These are phyloP conservation scores for Neofusicoccum laricinum DNA, from an alignment of 2,329 filamentous ascomycete species.

Conservation along the genomic window DNA sequence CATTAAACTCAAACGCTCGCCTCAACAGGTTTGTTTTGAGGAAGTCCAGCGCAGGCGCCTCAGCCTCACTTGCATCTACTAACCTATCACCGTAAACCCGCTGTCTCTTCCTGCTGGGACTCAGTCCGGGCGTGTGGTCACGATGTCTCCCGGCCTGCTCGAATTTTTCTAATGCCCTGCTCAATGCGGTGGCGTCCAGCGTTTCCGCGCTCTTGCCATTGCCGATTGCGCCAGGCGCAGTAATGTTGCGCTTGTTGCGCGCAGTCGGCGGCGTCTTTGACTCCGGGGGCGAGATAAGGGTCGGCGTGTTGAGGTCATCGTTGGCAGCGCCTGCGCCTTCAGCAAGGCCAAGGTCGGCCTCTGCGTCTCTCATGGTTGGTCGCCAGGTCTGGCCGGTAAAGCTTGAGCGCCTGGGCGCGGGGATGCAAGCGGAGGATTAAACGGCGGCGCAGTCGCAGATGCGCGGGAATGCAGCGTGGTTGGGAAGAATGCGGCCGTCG, in stretches of 20 bases:
- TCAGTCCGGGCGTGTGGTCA: conserved; percentile 62
- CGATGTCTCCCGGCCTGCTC: conserved; percentile 58
- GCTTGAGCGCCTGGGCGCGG: conserved; percentile 6
- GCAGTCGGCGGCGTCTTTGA: conserved; percentile 61
- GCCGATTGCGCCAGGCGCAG: conserved; percentile 27
- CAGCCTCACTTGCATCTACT: conserved; percentile 20
- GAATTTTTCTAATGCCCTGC: conserved; percentile 60
- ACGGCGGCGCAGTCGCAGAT: background rate
- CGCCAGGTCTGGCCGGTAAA: conserved; percentile 8
- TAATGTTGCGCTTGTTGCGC: conserved; percentile 45
- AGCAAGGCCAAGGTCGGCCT: conserved; percentile 11
- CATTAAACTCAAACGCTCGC: conserved; percentile 1
- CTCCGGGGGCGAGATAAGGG: conserved; percentile 54
- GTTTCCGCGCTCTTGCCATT: conserved; percentile 48
- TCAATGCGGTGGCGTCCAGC: conserved; percentile 58
- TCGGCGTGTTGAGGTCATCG: conserved; percentile 37
- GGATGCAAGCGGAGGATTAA: background rate
- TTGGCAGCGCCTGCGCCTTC: background rate
- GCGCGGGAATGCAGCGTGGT: background rate
- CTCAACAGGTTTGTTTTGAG: background rate
- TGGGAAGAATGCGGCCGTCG: conserved; percentile 11
- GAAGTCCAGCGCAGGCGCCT: background rate
- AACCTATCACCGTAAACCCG: conserved; percentile 59
- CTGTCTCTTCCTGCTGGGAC: conserved; percentile 67
- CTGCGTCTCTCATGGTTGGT: conserved; percentile 9